phyloP scores from a whole-genome alignment of 352 stramenopile genomes.

The Paralagenidium karlingii region DNA sequence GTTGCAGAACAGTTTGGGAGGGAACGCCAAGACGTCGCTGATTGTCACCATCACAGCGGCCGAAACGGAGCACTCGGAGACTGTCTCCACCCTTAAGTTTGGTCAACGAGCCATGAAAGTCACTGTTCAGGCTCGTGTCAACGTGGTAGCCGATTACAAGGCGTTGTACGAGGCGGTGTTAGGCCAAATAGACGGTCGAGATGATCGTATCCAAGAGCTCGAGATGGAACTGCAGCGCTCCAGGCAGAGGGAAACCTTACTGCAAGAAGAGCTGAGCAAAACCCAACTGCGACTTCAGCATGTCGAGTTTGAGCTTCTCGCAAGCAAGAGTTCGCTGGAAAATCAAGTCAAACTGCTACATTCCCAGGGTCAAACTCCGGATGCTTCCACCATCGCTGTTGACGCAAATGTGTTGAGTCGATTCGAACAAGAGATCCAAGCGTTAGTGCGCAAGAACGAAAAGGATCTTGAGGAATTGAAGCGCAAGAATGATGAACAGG shows the following conservation, averaged over 20 bases:
- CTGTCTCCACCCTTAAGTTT: constrained; percentile 56
- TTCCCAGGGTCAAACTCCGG: not conserved
- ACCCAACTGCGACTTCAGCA: constrained; percentile 41
- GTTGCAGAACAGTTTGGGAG: constrained; percentile 51
- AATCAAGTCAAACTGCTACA: not conserved
- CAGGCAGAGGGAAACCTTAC: not conserved
- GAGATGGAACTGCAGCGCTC: not conserved
- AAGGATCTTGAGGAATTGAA: constrained; percentile 29
- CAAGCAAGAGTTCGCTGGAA: constrained; percentile 10
- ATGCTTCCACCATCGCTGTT: not conserved
- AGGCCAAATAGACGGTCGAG: constrained; percentile 23
- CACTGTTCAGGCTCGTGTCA: constrained; percentile 37
- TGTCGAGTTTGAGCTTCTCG: constrained; percentile 46
- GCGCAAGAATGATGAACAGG: constrained; percentile 33
- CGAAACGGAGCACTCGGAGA: constrained; percentile 32
- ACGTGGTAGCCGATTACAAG: constrained; percentile 57
- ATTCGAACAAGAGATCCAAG: constrained; percentile 13
- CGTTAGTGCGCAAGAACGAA: constrained; percentile 25
- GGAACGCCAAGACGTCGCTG: constrained; percentile 61
- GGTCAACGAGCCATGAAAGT: constrained; percentile 63
- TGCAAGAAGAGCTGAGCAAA: constrained; percentile 38
- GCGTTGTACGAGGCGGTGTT: constrained; percentile 45
- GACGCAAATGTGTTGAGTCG: not conserved
- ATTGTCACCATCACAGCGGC: constrained; percentile 43
- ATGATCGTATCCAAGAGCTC: constrained; percentile 4